Conservation (phyloP, 2,329 filamentous ascomycete species). For the Cercospora sp. region DNA sequence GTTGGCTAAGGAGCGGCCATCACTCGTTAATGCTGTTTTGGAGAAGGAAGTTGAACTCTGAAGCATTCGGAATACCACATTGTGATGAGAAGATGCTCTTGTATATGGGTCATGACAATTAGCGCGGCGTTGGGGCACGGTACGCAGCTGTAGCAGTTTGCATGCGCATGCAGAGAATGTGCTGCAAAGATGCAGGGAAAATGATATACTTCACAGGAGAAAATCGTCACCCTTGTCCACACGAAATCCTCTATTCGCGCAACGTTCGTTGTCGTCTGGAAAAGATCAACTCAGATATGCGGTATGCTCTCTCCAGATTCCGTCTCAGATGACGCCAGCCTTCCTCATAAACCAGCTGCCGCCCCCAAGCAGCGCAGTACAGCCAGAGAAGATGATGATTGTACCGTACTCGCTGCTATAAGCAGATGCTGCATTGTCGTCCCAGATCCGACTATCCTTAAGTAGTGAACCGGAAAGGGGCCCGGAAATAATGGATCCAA, state of each 20-base stretch:
- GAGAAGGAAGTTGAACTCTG: constrained; percentile 35
- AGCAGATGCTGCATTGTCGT: constrained; percentile 34
- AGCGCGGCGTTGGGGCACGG: constrained; percentile 15
- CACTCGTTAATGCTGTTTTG: constrained; percentile 42
- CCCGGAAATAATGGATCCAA: constrained; percentile 55
- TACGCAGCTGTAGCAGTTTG: constrained; percentile 4
- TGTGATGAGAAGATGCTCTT: not conserved
- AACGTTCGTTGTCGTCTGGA: not conserved
- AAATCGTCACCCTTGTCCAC: not conserved
- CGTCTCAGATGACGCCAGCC: constrained; percentile 22
- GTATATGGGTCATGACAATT: not conserved
- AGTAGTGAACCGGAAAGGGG: constrained; percentile 52
- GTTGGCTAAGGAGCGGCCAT: constrained; percentile 41
- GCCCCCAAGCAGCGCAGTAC: constrained; percentile 23
- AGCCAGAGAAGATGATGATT: constrained; percentile 45
- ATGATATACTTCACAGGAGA: not conserved
- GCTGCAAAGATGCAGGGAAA: not conserved
- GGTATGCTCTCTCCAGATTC: not conserved
- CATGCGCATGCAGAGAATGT: not conserved
- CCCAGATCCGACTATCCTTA: constrained; percentile 31
- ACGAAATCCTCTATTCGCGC: not conserved
- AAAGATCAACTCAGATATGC: not conserved
- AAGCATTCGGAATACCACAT: not conserved
- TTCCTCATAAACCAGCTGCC: constrained; percentile 26
- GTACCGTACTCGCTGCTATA: constrained; percentile 47